Evolutionary conservation across 352 stramenopile genomes (phyloP).

Genomic region (Pythium insidiosum): DNA sequence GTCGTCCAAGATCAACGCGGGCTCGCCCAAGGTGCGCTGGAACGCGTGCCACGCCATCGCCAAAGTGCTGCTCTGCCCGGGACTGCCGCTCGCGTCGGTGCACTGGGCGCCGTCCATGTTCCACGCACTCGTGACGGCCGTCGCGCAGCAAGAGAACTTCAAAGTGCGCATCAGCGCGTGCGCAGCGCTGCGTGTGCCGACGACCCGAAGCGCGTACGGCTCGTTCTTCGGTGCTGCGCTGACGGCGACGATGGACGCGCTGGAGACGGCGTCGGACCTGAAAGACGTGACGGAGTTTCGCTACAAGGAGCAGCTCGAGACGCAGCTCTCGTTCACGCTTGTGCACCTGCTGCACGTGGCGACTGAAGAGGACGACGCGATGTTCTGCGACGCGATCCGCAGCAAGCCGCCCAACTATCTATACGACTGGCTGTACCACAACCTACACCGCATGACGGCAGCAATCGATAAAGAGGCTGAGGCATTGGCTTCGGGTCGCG

Average conservation of each 20-base stretch:
- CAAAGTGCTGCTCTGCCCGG: conserved; percentile 75
- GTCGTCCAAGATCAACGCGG: conserved; percentile 64
- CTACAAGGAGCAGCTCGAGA: conserved; percentile 87
- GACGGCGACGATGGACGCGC: conserved; percentile 53
- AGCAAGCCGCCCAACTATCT: conserved; percentile 64
- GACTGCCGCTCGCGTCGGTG: conserved; percentile 62
- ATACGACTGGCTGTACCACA: conserved; percentile 87
- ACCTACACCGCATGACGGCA: conserved; percentile 75
- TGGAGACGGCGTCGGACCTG: conserved; percentile 79
- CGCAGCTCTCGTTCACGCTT: conserved; percentile 80
- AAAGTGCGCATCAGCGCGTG: conserved; percentile 83
- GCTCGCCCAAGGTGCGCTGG: conserved; percentile 81
- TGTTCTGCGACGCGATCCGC: conserved; percentile 60
- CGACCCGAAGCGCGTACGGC: conserved; percentile 59
- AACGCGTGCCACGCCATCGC: conserved; percentile 86
- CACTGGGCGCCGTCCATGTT: conserved; percentile 75
- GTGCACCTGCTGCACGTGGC: conserved; percentile 77
- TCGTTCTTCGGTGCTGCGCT: conserved; percentile 63
- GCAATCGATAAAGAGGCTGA: conserved; percentile 54
- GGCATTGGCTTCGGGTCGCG: conserved; percentile 5
- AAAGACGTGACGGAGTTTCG: conserved; percentile 86
- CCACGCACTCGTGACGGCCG: conserved; percentile 62
- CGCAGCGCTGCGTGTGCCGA: conserved; percentile 64
- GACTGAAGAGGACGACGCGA: conserved; percentile 52
- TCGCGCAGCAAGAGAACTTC: conserved; percentile 85